Conservation (phyloP, 2,329 filamentous ascomycete species). For the Periconia sp. region DNA sequence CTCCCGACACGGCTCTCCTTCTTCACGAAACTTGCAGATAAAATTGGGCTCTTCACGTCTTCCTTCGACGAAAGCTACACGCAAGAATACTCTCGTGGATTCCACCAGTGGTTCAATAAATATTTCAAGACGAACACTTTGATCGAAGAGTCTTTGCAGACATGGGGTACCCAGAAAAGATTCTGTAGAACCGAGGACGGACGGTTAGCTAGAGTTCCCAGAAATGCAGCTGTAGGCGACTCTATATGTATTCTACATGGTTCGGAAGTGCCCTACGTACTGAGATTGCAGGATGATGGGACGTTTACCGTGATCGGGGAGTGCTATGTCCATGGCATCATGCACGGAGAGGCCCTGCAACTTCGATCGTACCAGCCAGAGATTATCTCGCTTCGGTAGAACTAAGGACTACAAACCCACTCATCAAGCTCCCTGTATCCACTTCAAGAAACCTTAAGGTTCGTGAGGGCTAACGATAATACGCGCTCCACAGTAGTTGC, state of each 20-base stretch:
- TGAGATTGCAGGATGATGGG: constrained; percentile 1
- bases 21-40: neutral
- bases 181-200: neutral
- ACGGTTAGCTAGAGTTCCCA: neutral
- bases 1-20: too few species aligned
- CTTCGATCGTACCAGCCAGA: too few species aligned
- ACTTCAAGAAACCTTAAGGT: too few species aligned
- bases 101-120: neutral
- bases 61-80: neutral
- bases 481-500: too few species aligned
- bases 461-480: too few species aligned
- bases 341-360: constrained; percentile 3
- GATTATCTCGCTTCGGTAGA: too few species aligned
- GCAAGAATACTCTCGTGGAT: neutral
- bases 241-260: constrained; percentile 1
- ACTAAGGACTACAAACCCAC: too few species aligned
- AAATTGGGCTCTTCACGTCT: too few species aligned
- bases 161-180: neutral
- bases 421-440: too few species aligned
- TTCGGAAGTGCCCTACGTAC: neutral
- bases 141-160: neutral
- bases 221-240: constrained; percentile 1
- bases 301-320: constrained; percentile 2
- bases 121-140: neutral
- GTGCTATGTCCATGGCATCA: constrained; percentile 8